A percentile compares a stretch with the other conserved stretches of the same genome.
Evolutionary conservation across 1,284 basidiomycete genomes (phyloP).

Genomic region (Ustilago vetiveriae): DNA sequence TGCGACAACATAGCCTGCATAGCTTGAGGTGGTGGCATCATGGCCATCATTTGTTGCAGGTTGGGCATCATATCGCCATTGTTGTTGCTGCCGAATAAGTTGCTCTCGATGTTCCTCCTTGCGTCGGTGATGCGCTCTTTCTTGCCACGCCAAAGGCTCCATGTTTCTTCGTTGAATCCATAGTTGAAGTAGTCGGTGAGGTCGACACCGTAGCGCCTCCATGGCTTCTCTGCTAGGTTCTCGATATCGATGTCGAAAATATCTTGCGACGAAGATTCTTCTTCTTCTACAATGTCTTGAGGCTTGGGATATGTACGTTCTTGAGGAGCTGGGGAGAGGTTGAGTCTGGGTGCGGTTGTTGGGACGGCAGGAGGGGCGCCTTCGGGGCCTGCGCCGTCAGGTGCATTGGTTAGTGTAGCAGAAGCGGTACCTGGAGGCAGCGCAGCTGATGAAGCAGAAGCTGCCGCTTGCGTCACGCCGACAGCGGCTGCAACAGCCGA

Average conservation of each 20-base stretch:
- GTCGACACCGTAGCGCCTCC: conserved; percentile 91
- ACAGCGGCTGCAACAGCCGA: conserved; percentile 4
- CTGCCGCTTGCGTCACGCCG: conserved; percentile 1
- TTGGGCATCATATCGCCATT: conserved; percentile 25
- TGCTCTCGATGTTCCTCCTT: conserved; percentile 71
- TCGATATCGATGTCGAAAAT: conserved; percentile 88
- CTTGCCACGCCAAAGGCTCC: conserved; percentile 89
- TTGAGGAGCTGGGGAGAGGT: conserved; percentile 47
- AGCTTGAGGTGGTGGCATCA: conserved; percentile 48
- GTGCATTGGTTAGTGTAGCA: conserved; percentile 3
- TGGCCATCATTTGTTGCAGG: conserved; percentile 49
- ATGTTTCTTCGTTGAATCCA: conserved; percentile 95
- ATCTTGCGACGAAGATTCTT: conserved; percentile 62
- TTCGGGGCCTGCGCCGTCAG: conserved; percentile 26
- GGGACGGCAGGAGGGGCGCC: conserved; percentile 62
- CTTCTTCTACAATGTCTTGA: conserved; percentile 63
- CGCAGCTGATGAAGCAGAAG: conserved; percentile 7
- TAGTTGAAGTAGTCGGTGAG: conserved; percentile 99
- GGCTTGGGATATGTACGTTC: conserved; percentile 61
- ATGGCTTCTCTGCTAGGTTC: conserved; percentile 81
- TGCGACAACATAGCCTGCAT: conserved; percentile 60
- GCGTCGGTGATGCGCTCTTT: conserved; percentile 82
- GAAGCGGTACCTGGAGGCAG: conserved; percentile 16
- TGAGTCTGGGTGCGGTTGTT: conserved; percentile 50
- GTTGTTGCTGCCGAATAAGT: conserved; percentile 20